Conservation (phyloP, 768 basidiomycete species). For the Zangia roseola region DNA sequence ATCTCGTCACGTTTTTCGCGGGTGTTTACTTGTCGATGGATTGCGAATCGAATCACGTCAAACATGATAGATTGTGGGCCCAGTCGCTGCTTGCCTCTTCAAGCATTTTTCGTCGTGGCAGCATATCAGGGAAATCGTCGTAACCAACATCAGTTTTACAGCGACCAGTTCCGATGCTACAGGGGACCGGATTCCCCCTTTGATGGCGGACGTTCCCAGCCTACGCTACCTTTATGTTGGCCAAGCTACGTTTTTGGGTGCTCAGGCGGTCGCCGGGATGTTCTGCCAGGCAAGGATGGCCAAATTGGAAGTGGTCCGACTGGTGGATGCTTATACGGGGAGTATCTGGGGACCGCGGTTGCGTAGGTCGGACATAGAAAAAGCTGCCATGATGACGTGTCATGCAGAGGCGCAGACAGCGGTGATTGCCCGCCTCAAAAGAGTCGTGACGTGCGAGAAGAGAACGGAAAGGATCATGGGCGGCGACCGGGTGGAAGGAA, state of each 20-base stretch:
- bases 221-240: constrained; percentile 47
- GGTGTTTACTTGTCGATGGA: neutral
- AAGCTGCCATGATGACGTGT: constrained; percentile 20
- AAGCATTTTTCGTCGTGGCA: constrained; percentile 36
- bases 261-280: constrained; percentile 39
- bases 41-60: neutral
- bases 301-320: constrained; percentile 35
- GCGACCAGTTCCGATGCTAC: constrained; percentile 18
- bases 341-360: constrained; percentile 61
- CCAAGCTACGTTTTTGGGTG: constrained; percentile 47
- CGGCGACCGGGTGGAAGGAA: constrained; percentile 45
- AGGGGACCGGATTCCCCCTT: constrained; percentile 15
- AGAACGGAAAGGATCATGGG: constrained; percentile 53
- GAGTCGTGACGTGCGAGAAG: constrained; percentile 48
- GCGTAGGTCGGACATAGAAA: constrained; percentile 48
- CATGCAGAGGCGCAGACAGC: constrained; percentile 10
- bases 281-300: constrained; percentile 26
- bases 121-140: constrained; percentile 43
- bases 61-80: constrained; percentile 23
- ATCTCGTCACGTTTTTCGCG: neutral
- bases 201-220: constrained; percentile 38
- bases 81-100: constrained; percentile 25
- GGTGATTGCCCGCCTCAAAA: constrained; percentile 35
- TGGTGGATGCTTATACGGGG: constrained; percentile 53
- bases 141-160: constrained; percentile 48